These are phyloP conservation scores for Colletotrichum abscissum DNA, from an alignment of 2,329 filamentous ascomycete genomes.

Conservation along the genomic window DNA sequence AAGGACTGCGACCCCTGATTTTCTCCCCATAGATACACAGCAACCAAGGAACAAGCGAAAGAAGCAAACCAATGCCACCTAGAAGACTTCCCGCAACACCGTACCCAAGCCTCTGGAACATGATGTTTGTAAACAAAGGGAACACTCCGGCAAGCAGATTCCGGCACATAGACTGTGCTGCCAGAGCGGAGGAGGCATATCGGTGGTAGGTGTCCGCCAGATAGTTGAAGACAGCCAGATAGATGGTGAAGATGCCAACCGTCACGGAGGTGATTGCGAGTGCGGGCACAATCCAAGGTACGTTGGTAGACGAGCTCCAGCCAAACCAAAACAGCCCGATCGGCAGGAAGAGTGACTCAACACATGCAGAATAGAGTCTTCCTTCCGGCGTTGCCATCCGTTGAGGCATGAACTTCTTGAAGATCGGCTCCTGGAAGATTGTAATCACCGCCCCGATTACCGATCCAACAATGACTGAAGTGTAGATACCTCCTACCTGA, in stretches of 20 bases:
- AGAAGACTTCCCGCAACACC: constrained; percentile 72
- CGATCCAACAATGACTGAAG: constrained; percentile 50
- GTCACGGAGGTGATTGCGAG: constrained; percentile 72
- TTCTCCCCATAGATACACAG: constrained; percentile 72
- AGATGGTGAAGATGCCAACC: constrained; percentile 76
- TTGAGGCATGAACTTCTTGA: constrained; percentile 57
- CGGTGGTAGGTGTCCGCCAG: constrained; percentile 75
- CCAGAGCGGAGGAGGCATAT: constrained; percentile 74
- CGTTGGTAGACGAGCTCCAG: constrained; percentile 63
- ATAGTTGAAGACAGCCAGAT: constrained; percentile 77
- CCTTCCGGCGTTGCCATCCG: constrained; percentile 62
- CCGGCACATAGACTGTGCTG: constrained; percentile 74
- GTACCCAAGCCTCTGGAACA: constrained; percentile 70
- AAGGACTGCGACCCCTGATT: constrained; percentile 72
- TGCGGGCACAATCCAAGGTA: constrained; percentile 73
- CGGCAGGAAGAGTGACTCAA: constrained; percentile 71
- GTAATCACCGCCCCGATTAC: constrained; percentile 65
- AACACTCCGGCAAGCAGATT: constrained; percentile 74
- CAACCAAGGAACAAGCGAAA: constrained; percentile 76
- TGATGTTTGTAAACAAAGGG: constrained; percentile 56
- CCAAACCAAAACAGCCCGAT: constrained; percentile 78
- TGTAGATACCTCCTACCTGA: constrained; percentile 72
- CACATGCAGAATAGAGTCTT: constrained; percentile 72
- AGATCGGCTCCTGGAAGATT: constrained; percentile 66
- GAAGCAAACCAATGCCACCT: constrained; percentile 60